A percentile compares a stretch with the other conserved stretches of the same genome.
phyloP scores from a whole-genome alignment of 1,139 yeast species.

The Taphrina deformans region DNA sequence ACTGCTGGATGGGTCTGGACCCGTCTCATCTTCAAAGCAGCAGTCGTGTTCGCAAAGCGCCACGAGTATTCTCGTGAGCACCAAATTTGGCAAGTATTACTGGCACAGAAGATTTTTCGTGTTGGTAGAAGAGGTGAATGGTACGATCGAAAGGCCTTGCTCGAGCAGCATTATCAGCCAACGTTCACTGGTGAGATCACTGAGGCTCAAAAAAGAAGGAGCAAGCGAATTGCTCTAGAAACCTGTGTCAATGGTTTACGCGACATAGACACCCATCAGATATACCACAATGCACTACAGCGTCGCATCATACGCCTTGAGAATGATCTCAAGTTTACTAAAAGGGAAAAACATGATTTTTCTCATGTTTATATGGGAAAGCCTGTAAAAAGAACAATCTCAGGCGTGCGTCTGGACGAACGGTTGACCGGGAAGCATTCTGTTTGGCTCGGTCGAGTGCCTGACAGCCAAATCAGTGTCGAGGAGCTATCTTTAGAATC shows the following conservation, averaged over 20 bases:
- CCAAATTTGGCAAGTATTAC: conserved; percentile 35
- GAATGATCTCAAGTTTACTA: conserved; percentile 35
- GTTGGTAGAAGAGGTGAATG: conserved; percentile 40
- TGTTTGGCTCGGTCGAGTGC: conserved; percentile 34
- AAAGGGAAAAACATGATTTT: conserved; percentile 37
- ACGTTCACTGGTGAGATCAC: conserved; percentile 2
- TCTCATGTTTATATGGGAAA: conserved; percentile 35
- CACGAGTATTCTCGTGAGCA: conserved; percentile 36
- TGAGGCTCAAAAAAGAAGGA: conserved; percentile 16
- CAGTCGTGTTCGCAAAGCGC: conserved; percentile 36
- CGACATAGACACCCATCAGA: conserved; percentile 39
- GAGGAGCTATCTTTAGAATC: conserved; percentile 45
- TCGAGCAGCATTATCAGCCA: conserved; percentile 37
- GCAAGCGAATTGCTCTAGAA: conserved; percentile 37
- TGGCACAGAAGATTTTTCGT: conserved; percentile 36
- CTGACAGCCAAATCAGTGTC: conserved; percentile 41
- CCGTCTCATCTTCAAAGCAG: conserved; percentile 38
- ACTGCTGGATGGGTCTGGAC: conserved; percentile 39
- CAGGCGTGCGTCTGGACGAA: conserved; percentile 35
- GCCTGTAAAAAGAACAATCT: conserved; percentile 34
- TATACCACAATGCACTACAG: conserved; percentile 38
- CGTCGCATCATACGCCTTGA: conserved; percentile 39
- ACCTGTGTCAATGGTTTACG: conserved; percentile 39
- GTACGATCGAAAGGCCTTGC: conserved; percentile 39
- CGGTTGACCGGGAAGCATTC: conserved; percentile 35